phyloP scores from a whole-genome alignment of 257 asterid species.

The Salvia splendens region DNA sequence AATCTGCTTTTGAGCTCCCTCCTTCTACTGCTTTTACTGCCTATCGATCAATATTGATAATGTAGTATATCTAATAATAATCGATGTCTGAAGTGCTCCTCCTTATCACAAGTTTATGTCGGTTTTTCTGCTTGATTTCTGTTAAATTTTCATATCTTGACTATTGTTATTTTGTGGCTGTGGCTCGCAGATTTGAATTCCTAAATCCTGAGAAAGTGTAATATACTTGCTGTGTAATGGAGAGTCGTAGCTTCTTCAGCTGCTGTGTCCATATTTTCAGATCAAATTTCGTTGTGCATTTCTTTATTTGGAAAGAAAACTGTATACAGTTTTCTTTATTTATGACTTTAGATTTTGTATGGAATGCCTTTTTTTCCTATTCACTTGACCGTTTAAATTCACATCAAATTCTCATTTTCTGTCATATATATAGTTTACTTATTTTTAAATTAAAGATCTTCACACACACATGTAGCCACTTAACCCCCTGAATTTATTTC shows the following conservation, averaged over 20 bases:
- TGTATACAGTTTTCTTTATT: conserved; percentile 28
- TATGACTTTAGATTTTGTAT: conserved; percentile 1
- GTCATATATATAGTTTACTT: background rate
- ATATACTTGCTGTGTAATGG: conserved; percentile 17
- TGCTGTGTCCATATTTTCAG: conserved; percentile 30
- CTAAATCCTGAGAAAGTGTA: conserved; percentile 22
- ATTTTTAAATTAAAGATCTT: too few species aligned
- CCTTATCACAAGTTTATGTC: background rate
- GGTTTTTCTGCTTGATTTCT: background rate
- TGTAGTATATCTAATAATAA: background rate
- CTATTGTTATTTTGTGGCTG: conserved; percentile 10
- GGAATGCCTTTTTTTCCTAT: conserved; percentile 14
- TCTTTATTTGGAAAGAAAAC: conserved; percentile 33
- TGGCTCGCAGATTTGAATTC: conserved; percentile 21
- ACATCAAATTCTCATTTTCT: background rate
- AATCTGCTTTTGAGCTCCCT: too few species aligned
- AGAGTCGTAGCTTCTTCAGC: conserved; percentile 28
- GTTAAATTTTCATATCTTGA: background rate
- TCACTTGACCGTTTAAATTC: conserved; percentile 8
- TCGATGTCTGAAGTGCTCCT: background rate
- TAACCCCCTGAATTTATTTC: too few species aligned
- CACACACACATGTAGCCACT: too few species aligned
- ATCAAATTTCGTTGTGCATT: conserved; percentile 33
- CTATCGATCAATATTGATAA: background rate
- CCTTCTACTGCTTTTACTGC: background rate